These are phyloP conservation scores for Scortechinia acanthostroma DNA, from an alignment of 2,329 filamentous ascomycete genomes.

Conservation along the genomic window DNA sequence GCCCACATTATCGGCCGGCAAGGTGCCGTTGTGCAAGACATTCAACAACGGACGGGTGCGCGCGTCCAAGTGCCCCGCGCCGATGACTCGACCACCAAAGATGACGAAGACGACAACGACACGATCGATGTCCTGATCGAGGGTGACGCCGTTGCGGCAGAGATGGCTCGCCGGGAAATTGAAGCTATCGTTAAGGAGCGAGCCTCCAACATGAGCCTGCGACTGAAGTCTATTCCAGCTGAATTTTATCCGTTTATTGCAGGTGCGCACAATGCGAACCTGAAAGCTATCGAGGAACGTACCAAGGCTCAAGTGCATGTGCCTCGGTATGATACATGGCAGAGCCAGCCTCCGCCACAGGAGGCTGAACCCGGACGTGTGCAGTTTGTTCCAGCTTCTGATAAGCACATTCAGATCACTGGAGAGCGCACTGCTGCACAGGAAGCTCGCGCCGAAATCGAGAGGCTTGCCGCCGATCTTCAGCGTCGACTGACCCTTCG, in stretches of 20 bases:
- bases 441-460: conserved; percentile 72
- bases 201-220: conserved; percentile 73
- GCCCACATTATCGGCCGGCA: conserved; percentile 89
- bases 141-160: conserved; percentile 82
- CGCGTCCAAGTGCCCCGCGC: conserved; percentile 81
- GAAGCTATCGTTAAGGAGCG: conserved; percentile 82
- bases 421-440: conserved; percentile 81
- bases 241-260: conserved; percentile 96
- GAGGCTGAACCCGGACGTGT: conserved; percentile 53
- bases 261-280: conserved; percentile 64
- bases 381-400: conserved; percentile 60
- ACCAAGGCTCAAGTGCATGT: conserved; percentile 77
- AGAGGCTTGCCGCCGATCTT: conserved; percentile 71
- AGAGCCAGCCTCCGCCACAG: conserved; percentile 57
- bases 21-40: conserved; percentile 80
- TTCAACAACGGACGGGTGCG: conserved; percentile 84
- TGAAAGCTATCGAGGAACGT: conserved; percentile 63
- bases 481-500: conserved; percentile 70
- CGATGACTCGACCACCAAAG: conserved; percentile 49
- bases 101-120: conserved; percentile 71
- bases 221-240: conserved; percentile 75
- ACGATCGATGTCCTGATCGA: conserved; percentile 83
- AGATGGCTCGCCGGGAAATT: conserved; percentile 77
- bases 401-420: conserved; percentile 75
- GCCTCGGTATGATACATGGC: conserved; percentile 74